Base-by-base conservation (phyloP, 2,329 filamentous ascomycete genomes). In the Ophiosphaerella narmari region DNA sequence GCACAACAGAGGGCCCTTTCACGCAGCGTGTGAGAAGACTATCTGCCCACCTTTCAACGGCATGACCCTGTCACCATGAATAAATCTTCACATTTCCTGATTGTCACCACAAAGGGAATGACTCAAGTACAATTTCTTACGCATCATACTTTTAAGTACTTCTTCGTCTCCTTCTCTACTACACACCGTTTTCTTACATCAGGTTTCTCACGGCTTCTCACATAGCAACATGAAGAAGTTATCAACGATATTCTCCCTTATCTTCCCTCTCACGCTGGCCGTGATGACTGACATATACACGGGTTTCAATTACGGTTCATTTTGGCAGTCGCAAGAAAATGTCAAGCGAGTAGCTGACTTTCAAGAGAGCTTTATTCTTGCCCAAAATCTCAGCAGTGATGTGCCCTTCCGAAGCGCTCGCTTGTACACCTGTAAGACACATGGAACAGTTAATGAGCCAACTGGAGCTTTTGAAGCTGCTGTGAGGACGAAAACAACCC, bases 351-450 rank as follows among this genome's bases (percentile, higher is more conserved):
- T 62, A 29, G 52, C 41, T 9, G 63, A 70, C 35, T 69, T 67
- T 41, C 39, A 51, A 14, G 46, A 59, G 8, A 48, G 50, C 23
- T 71, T 69, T 46, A 54, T 56, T 23, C 39, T 61, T 2, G 65
- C 65, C 1, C 52, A 60, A 12, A 63, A 51, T 14, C 57, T 69
- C 12, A 52, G 50, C 18, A 59, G 57, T 6, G 39, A 85, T 29
- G 74, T 78, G 7, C 82, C 82, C 39, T 90, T 88, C 77, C 86
- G 78, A 63, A 86, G 82, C 53, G 87, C 85, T 23, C 84, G 87
- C 48, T 77, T 90, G 21, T 91, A 87, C 74, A 90, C 87, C 75
- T 87, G 49, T 84, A 89, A 80, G 13, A 50, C 57, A 23, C 41
- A 49, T 2, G 47, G 52, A 1, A 61, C 60, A 8, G 31, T 80